Evolutionary conservation across 148 eudicot genomes (phyloP).

Genomic region (Nepenthes gracilis): DNA sequence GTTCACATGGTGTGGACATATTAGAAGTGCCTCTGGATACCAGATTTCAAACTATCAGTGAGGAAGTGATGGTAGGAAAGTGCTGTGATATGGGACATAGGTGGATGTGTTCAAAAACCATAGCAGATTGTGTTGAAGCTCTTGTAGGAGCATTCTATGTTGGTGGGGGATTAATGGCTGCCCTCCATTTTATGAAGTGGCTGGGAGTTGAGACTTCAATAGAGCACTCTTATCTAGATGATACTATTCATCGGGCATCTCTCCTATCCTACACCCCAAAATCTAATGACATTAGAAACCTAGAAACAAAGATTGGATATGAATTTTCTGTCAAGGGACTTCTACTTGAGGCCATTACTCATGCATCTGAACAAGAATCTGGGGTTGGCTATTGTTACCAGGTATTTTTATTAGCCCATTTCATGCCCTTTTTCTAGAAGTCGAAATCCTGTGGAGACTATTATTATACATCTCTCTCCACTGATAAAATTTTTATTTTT

Average conservation of each 20-base stretch:
- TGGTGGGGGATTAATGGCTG: conserved; percentile 79
- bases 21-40: conserved; percentile 52
- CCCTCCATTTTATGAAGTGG: conserved; percentile 82
- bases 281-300: conserved; percentile 32
- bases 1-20: conserved; percentile 61
- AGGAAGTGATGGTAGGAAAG: conserved; percentile 45
- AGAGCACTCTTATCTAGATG: conserved; percentile 44
- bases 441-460: not conserved
- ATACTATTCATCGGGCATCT: conserved; percentile 55
- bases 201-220: conserved; percentile 53
- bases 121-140: conserved; percentile 95
- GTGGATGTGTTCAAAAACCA: conserved; percentile 80
- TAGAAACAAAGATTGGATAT: conserved; percentile 70
- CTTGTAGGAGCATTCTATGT: conserved; percentile 92
- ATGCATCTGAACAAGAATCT: conserved; percentile 34
- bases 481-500: too few species aligned
- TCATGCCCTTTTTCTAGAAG: not conserved
- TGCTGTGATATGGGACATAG: conserved; percentile 92
- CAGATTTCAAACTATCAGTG: conserved; percentile 37
- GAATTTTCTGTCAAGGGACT: conserved; percentile 63
- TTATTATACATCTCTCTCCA: too few species aligned
- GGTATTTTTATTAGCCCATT: conserved; percentile 15
- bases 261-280: conserved; percentile 34
- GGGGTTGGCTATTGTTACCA: conserved; percentile 52
- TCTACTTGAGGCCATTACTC: conserved; percentile 81